A percentile compares a stretch with the other conserved stretches of the same genome.
Conservation (phyloP, 331 rosid species). For the Prunus yedoensis region DNA sequence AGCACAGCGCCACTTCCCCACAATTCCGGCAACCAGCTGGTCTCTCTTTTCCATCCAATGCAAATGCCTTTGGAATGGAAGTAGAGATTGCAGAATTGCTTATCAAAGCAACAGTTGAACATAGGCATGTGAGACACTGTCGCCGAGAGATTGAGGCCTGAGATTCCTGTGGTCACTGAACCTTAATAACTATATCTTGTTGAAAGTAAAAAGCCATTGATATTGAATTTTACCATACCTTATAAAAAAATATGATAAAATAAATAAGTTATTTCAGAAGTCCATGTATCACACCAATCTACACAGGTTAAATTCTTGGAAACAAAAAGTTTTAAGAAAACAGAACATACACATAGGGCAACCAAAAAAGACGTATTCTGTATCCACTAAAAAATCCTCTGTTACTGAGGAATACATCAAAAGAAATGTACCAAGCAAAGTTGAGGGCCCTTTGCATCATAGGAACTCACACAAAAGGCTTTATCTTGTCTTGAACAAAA, state of each 20-base stretch:
- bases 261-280: not conserved
- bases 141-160: conserved; percentile 60
- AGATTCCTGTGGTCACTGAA: conserved; percentile 39
- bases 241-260: not conserved
- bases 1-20: conserved; percentile 81
- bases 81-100: conserved; percentile 30
- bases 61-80: conserved; percentile 44
- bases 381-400: not conserved
- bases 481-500: not conserved
- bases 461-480: not conserved
- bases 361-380: not conserved
- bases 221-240: not conserved
- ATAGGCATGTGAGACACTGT: conserved; percentile 64
- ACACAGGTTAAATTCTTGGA: not conserved
- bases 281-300: not conserved
- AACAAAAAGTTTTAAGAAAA: not conserved
- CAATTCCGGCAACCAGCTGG: conserved; percentile 85
- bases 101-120: conserved; percentile 53
- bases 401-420: not conserved
- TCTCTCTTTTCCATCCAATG: conserved; percentile 56
- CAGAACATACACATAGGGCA: not conserved
- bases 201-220: not conserved
- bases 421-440: not conserved
- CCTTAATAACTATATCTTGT: not conserved
- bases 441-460: not conserved